Conservation (phyloP, 2,329 filamentous ascomycete genomes). For the Exophiala phaeomuriformis region DNA sequence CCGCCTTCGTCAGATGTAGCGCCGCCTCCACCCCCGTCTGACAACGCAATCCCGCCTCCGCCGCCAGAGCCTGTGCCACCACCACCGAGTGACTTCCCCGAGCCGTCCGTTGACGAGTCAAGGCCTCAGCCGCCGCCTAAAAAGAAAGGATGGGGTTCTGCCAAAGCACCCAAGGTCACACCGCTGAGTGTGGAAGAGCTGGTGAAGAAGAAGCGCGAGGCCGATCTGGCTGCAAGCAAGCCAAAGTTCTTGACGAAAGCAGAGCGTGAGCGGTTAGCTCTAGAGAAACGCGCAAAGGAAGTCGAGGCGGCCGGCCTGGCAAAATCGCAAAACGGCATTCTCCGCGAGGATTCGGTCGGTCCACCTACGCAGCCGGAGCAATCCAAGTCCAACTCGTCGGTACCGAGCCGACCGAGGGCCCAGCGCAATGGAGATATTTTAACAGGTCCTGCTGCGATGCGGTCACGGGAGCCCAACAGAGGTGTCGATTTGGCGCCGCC, state of each 20-base stretch:
- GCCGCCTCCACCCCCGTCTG: constrained; percentile 39
- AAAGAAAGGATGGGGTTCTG: constrained; percentile 47
- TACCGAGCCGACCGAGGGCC: constrained; percentile 67
- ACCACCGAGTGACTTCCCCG: constrained; percentile 31
- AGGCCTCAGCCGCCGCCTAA: constrained; percentile 44
- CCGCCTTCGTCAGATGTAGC: constrained; percentile 36
- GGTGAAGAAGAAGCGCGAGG: constrained; percentile 74
- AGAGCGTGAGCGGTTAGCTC: constrained; percentile 69
- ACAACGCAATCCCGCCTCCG: constrained; percentile 32
- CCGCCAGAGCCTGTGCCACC: constrained; percentile 36
- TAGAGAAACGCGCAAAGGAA: constrained; percentile 70
- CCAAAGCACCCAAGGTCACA: constrained; percentile 34
- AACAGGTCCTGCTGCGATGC: constrained; percentile 47
- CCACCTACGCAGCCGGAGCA: neutral
- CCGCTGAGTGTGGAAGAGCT: constrained; percentile 81
- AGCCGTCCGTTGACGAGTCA: constrained; percentile 38
- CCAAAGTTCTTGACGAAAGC: constrained; percentile 82
- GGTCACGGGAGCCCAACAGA: constrained; percentile 37
- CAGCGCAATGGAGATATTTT: constrained; percentile 49
- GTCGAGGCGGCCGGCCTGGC: constrained; percentile 45
- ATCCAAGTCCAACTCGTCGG: constrained; percentile 23
- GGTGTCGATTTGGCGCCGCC: constrained; percentile 49
- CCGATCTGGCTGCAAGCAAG: constrained; percentile 76
- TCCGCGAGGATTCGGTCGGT: constrained; percentile 5
- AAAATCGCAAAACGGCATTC: constrained; percentile 11